Evolutionary conservation across 192 early-diverging fungal species (phyloP).

Genomic region (Thamnidium elegans): DNA sequence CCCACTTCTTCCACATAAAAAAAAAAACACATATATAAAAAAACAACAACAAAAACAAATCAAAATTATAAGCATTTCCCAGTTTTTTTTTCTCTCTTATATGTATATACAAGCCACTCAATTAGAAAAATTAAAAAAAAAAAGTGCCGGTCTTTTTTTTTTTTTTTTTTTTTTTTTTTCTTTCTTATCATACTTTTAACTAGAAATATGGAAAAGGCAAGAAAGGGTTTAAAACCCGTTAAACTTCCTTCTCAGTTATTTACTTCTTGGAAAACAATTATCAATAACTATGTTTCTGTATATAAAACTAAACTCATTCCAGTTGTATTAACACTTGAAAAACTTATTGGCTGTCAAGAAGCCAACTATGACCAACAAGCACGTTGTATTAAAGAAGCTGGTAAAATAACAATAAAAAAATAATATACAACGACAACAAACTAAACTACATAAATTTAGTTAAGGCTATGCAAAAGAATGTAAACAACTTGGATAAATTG

Average conservation of each 20-base stretch:
- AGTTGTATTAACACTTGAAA: constrained; percentile 4
- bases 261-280: neutral
- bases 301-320: neutral
- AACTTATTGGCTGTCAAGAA: constrained; percentile 12
- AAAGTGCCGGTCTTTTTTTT: too few species aligned
- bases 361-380: constrained; percentile 30
- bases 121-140: too few species aligned
- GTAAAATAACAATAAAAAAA: constrained; percentile 11
- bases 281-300: neutral
- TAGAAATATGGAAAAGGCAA: constrained; percentile 12
- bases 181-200: neutral
- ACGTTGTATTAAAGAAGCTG: constrained; percentile 30
- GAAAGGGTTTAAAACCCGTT: constrained; percentile 11
- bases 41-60: neutral
- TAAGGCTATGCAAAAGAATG: constrained; percentile 1
- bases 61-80: neutral
- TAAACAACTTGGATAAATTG: constrained; percentile 1
- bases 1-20: constrained; percentile 7
- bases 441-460: neutral
- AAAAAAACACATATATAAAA: neutral
- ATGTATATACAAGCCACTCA: too few species aligned
- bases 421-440: neutral
- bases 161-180: too few species aligned
- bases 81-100: too few species aligned
- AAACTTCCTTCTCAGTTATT: constrained; percentile 20